Base-by-base conservation (phyloP, 495 filamentous ascomycete species). In the Podospora sp. region DNA sequence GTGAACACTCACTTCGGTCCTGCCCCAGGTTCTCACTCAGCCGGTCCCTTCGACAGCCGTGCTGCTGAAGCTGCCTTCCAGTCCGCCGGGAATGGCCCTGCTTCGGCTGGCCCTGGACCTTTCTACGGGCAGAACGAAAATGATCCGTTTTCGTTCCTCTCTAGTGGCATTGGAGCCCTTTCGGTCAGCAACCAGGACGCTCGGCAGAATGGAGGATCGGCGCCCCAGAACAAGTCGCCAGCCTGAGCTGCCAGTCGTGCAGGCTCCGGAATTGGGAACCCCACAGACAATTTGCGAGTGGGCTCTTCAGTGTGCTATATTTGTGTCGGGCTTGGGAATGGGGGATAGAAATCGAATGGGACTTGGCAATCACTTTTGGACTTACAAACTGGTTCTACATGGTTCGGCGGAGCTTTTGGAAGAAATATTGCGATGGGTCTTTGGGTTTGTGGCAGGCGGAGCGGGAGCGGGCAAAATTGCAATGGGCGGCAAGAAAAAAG, bases 111-210 rank as follows among this genome's bases (percentile, higher is more conserved):
- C 74, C 88, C 79, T 75, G 87, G 76, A 77, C 91, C 83, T 74
- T 87, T 86, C 68, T 87, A 85, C 68, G 78, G 82, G 24, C 82
- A 85, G 67, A 84, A 82, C 6, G 85, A 90, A 60, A 88, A 82
- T 63, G 93, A 96, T 70, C 93, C 93, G 14, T 97, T 97, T 73
- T 91, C 92, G 33, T 97, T 97, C 82, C 86, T 97, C 64, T 92
- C 91, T 8, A 83, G 88, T 1, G 92, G 92, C 7, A 87, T 97
- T 18, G 89, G 91, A 57, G 87, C 90, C 49, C 80, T 97, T 63
- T 90, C 90, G 12, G 91, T 97, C 75, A 89, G 88, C 69, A 91
- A 94, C 71, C 90, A 93, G 72, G 91, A 92, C 72, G 86, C 88
- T 71, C 87, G 92, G 63, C 90, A 93, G 70, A 95, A 96, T 71